A percentile compares a stretch with the other conserved stretches of the same genome.
These are phyloP conservation scores for Herpotrichia juniperi DNA, from an alignment of 2,329 filamentous ascomycete genomes.

Conservation along the genomic window DNA sequence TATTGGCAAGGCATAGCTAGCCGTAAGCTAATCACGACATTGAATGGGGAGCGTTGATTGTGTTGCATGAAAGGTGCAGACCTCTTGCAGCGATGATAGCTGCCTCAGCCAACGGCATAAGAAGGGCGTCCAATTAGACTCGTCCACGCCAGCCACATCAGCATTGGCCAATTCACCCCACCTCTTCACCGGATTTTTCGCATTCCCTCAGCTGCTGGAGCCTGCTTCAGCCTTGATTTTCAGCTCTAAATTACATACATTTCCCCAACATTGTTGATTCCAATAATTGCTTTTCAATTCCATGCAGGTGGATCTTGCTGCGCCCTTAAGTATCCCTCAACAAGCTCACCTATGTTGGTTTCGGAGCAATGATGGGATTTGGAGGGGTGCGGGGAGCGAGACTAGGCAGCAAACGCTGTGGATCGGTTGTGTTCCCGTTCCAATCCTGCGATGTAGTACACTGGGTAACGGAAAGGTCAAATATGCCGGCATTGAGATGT, in stretches of 20 bases:
- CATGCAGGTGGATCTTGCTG: not conserved
- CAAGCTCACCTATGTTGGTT: no score
- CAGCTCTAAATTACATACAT: no score
- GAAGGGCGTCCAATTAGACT: not conserved
- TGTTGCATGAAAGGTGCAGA: constrained; percentile 6
- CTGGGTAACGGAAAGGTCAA: not conserved
- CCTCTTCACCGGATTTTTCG: constrained; percentile 1
- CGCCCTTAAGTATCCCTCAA: not conserved
- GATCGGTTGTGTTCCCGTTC: not conserved
- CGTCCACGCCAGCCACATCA: not conserved
- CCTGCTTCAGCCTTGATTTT: not conserved
- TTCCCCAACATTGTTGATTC: no score
- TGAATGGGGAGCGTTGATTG: constrained; percentile 2
- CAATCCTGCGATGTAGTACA: no score
- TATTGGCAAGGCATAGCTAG: not conserved
- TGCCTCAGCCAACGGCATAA: not conserved
- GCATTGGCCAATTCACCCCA: not conserved
- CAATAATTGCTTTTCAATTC: not conserved
- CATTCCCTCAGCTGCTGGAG: not conserved
- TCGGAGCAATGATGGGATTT: not conserved
- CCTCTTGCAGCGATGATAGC: not conserved
- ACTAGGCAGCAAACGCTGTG: not conserved
- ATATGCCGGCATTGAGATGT: not conserved
- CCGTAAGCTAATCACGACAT: not conserved
- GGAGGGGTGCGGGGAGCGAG: not conserved